Evolutionary conservation across 2,329 filamentous ascomycete species (phyloP).

Genomic region (Penicillium olsonii): DNA sequence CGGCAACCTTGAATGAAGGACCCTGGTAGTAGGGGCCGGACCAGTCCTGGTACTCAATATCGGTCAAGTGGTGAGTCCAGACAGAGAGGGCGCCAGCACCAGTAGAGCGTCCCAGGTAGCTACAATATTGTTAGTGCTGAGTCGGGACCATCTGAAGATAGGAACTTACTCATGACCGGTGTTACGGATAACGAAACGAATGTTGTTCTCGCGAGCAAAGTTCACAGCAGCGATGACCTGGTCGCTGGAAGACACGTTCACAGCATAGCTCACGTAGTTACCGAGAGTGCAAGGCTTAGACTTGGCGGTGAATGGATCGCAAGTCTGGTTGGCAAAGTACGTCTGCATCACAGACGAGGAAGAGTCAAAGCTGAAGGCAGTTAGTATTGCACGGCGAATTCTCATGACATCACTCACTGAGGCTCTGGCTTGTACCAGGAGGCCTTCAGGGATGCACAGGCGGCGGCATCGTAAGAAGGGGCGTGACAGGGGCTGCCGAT

Average conservation of each 20-base stretch:
- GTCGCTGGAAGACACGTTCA: constrained; percentile 34
- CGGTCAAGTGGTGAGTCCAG: constrained; percentile 37
- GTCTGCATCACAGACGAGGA: constrained; percentile 37
- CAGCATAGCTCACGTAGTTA: constrained; percentile 36
- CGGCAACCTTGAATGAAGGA: constrained; percentile 54
- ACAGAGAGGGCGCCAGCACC: constrained; percentile 54
- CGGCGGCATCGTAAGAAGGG: constrained; percentile 24
- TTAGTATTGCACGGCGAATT: neutral
- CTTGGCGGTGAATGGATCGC: constrained; percentile 31
- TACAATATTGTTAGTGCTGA: neutral
- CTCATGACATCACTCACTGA: constrained; percentile 25
- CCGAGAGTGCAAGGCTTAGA: constrained; percentile 28
- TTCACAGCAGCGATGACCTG: constrained; percentile 33
- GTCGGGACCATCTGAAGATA: neutral
- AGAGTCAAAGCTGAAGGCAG: constrained; percentile 19
- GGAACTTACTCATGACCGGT: constrained; percentile 44
- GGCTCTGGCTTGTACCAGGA: constrained; percentile 30
- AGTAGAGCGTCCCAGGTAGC: constrained; percentile 57
- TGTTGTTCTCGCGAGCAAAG: constrained; percentile 52
- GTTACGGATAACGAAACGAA: constrained; percentile 52
- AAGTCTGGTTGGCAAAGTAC: constrained; percentile 35
- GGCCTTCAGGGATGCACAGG: constrained; percentile 20
- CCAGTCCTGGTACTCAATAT: constrained; percentile 37
- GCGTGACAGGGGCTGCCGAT: constrained; percentile 41
- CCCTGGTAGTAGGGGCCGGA: constrained; percentile 50